Base-by-base conservation (phyloP, 2,329 filamentous ascomycete species). In the Blastomyces percursus region DNA sequence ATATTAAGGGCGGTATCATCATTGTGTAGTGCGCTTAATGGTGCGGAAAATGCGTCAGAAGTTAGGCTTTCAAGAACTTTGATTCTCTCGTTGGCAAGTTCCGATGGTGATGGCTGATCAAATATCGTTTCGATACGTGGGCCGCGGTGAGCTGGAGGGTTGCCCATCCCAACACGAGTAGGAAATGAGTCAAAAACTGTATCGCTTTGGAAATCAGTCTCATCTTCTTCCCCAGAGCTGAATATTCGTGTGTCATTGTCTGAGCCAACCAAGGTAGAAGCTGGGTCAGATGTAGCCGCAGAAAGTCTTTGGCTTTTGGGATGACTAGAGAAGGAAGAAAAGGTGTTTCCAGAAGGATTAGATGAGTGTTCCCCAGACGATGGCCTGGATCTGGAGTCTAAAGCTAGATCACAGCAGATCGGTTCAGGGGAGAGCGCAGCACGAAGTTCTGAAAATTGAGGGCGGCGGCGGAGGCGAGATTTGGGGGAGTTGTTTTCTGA, bases 111-210 rank as follows among this genome's bases (percentile, higher is more conserved):
- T 59, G 78, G 79, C 68, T 84, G 82, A 71, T 85, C 82, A 71
- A 87, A 86, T 68, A 87, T 84, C 12, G 82, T 84, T 67, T 86
- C 83, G 63, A 87, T 85, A 58, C 80, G 81, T 64, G 83, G 79
- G 52, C 82, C 81, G 67, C 82, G 78, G 64, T 79, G 75, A 51
- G 79, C 80, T 32, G 80, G 80, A 62, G 78, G 80, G 68, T 75
- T 77, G 61, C 79, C 82, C 65, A 79, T 77, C 19, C 82, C 84
- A 60, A 80, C 80, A 67, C 82, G 78, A 11, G 84, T 86, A 63
- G 82, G 83, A 63, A 86, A 75, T 58, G 84, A 86, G 72, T 86
- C 84, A 73, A 83, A 86, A 19, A 81, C 78, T 30, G 81, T 84
- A 66, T 86, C 84, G 67, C 82, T 86, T 67, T 83, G 79, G 65